These are phyloP conservation scores for Geoglossum glabrum DNA, from an alignment of 495 filamentous ascomycete species.

Conservation along the genomic window DNA sequence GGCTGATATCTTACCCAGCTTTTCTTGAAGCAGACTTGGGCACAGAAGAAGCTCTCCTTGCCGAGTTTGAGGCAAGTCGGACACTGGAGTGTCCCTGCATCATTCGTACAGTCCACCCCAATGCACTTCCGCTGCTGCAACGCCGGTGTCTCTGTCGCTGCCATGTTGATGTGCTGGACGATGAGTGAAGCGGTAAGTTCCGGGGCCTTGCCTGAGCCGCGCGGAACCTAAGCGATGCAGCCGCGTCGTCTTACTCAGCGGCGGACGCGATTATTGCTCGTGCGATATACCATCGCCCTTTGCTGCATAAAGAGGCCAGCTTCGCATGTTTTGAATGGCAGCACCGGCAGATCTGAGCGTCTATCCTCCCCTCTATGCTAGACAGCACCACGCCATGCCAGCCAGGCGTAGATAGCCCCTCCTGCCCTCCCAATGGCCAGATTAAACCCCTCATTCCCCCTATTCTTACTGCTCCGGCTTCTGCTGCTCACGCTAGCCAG, in stretches of 20 bases:
- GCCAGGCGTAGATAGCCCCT: neutral
- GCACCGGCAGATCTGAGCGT: neutral
- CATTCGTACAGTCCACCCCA: slow-evolving; percentile 63
- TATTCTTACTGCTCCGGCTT: slow-evolving; percentile 1
- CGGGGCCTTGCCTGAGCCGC: neutral
- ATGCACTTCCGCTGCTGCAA: slow-evolving; percentile 40
- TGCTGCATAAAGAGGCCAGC: neutral
- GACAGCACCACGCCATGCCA: neutral
- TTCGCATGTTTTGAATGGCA: neutral
- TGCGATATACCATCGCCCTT: neutral
- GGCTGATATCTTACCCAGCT: slow-evolving; percentile 57
- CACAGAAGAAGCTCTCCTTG: slow-evolving; percentile 89
- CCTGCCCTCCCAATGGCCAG: neutral
- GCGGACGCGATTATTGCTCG: too few species aligned
- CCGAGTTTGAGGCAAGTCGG: slow-evolving; percentile 82
- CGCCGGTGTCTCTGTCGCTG: neutral
- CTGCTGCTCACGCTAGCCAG: neutral
- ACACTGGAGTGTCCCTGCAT: slow-evolving; percentile 71
- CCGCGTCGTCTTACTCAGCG: neutral
- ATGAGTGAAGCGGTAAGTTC: neutral
- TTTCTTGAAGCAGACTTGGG: slow-evolving; percentile 95
- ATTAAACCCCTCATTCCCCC: neutral
- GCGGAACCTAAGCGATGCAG: neutral
- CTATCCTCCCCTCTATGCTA: neutral
- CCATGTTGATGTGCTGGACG: neutral